Conservation (phyloP, 2,329 filamentous ascomycete species). For the Fusarium phyllophilum region DNA sequence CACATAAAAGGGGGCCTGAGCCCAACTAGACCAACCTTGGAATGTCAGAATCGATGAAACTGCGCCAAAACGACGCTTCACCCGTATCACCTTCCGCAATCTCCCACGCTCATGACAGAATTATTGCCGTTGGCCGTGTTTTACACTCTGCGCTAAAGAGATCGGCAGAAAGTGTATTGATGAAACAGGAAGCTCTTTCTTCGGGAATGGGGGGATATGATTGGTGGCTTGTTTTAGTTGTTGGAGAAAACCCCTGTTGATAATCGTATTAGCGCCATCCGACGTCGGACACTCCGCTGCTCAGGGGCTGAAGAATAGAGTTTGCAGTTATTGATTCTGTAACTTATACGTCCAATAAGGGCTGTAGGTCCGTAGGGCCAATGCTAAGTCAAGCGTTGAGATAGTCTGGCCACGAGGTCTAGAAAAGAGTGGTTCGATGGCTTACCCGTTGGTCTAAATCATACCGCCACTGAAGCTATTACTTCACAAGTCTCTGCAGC, state of each 20-base stretch:
- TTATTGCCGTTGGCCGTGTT: background rate
- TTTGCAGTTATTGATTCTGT: background rate
- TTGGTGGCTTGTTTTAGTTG: background rate
- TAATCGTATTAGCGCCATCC: background rate
- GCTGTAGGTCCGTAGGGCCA: background rate
- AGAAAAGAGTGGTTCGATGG: background rate
- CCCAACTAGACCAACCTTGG: background rate
- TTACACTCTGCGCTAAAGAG: background rate
- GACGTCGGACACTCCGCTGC: background rate
- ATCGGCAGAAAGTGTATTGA: background rate
- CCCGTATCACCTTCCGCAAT: background rate
- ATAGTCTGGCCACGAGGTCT: background rate
- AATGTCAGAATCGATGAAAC: background rate
- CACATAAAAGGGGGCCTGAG: background rate
- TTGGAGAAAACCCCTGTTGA: background rate
- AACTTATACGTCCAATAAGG: background rate
- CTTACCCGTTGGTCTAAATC: background rate
- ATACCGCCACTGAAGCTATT: background rate
- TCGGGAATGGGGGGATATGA: background rate
- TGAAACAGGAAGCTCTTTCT: background rate
- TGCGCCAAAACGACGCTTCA: background rate
- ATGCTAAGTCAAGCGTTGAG: background rate
- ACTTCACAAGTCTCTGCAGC: fast-evolving
- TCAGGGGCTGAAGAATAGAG: background rate
- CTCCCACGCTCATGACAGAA: background rate